phyloP scores from a whole-genome alignment of 2,329 filamentous ascomycete species.

The Colletotrichum caudatum region DNA sequence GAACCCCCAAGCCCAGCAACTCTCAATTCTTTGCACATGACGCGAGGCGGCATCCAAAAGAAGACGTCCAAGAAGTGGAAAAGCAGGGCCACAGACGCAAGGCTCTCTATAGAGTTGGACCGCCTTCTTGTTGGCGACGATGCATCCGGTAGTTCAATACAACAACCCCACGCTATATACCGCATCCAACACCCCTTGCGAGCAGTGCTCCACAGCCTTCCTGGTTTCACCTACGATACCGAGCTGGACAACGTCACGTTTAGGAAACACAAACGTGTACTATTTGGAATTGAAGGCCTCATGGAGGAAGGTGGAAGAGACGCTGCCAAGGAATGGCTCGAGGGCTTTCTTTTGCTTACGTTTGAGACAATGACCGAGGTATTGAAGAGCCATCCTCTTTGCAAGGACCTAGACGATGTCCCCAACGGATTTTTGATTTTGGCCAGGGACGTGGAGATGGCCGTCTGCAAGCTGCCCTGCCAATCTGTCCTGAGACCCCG shows the following conservation, averaged over 20 bases:
- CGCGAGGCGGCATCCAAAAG: conserved; percentile 14
- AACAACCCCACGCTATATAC: not conserved
- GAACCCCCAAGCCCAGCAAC: not conserved
- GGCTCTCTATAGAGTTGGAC: conserved; percentile 23
- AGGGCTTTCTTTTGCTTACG: conserved; percentile 19
- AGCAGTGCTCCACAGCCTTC: conserved; percentile 19
- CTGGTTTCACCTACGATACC: conserved; percentile 22
- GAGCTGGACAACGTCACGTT: conserved; percentile 31
- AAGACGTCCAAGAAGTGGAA: conserved; percentile 17
- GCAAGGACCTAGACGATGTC: conserved; percentile 20
- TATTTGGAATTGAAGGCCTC: conserved; percentile 10
- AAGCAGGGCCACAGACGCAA: conserved; percentile 12
- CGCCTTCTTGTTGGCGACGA: conserved; percentile 25
- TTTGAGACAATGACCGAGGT: conserved; percentile 18
- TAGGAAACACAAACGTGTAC: conserved; percentile 15
- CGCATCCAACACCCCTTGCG: conserved; percentile 23
- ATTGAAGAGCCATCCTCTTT: conserved; percentile 4
- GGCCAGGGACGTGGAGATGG: conserved; percentile 22
- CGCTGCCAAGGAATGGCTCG: conserved; percentile 26
- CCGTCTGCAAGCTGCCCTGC: conserved; percentile 1
- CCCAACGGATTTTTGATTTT: conserved; percentile 21
- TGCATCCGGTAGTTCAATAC: not conserved
- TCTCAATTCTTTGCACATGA: not conserved
- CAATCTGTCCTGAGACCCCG: conserved; percentile 1
- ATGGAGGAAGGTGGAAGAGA: conserved; percentile 10